phyloP scores from a whole-genome alignment of 139 green algal species.

The Gonium pectorale region DNA sequence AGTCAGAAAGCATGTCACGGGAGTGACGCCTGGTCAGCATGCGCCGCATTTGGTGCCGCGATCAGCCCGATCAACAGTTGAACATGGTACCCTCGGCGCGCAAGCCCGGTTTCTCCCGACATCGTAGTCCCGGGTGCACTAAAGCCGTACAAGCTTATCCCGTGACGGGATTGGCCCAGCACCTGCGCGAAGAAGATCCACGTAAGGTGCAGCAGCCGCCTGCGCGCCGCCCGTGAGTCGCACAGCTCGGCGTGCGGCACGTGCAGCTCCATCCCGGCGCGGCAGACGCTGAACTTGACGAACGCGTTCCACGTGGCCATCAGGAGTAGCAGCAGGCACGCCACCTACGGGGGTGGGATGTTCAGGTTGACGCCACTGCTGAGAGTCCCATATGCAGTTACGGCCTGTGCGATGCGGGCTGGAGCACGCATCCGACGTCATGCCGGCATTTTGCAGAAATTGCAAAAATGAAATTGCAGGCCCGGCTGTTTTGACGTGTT shows the following conservation, averaged over 20 bases:
- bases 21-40: background rate
- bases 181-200: constrained; percentile 16
- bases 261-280: background rate
- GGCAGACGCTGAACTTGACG: background rate
- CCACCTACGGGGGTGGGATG: background rate
- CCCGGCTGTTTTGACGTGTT: background rate
- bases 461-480: background rate
- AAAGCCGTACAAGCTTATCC: background rate
- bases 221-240: too few species aligned
- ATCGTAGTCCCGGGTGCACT: background rate
- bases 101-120: background rate
- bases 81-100: background rate
- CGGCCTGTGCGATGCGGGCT: background rate
- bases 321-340: background rate
- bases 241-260: background rate
- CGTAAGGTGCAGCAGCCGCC: background rate
- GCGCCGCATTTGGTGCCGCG: too few species aligned
- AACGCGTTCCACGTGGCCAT: background rate
- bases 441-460: background rate
- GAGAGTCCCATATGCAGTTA: too few species aligned
- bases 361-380: too few species aligned
- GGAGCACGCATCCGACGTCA: too few species aligned
- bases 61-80: too few species aligned
- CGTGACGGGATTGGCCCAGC: background rate
- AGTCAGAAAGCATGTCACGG: background rate